Evolutionary conservation across 2,329 filamentous ascomycete genomes (phyloP).

Genomic region (Fusarium goolgardi): DNA sequence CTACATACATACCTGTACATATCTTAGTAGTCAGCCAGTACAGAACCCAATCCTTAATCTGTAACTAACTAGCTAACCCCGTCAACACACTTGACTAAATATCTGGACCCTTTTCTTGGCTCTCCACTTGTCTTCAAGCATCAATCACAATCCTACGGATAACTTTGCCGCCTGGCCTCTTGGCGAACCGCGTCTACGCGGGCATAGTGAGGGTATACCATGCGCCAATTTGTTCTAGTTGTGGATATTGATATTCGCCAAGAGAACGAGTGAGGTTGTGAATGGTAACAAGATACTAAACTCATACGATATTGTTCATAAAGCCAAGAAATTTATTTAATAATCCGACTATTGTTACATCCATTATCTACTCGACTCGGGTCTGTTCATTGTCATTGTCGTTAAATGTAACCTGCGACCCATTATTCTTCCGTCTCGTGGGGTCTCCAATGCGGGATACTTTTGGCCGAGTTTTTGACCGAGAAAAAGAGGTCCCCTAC

Average conservation of each 20-base stretch:
- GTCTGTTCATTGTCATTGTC: neutral
- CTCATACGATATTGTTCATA: neutral
- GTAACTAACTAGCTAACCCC: neutral
- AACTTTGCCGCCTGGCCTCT: constrained; percentile 5
- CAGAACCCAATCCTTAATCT: neutral
- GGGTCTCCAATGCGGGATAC: constrained; percentile 10
- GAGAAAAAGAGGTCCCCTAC: constrained; percentile 3
- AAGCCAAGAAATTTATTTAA: neutral
- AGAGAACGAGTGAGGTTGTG: neutral
- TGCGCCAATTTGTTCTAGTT: neutral
- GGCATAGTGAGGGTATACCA: constrained; percentile 29
- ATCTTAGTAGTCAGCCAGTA: neutral
- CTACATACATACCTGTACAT: neutral
- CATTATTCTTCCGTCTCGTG: constrained; percentile 10
- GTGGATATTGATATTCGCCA: constrained; percentile 2
- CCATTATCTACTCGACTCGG: neutral
- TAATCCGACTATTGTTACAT: neutral
- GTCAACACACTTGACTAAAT: neutral
- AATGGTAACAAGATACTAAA: neutral
- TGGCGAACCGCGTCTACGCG: constrained; percentile 29
- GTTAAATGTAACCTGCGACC: constrained; percentile 8
- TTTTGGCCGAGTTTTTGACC: constrained; percentile 25
- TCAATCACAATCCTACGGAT: constrained; percentile 3
- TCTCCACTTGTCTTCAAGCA: neutral
- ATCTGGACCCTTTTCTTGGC: constrained; percentile 3